Percentiles rank a stretch among this genome's conserved stretches.
phyloP scores from a whole-genome alignment of 257 asterid genomes.

The Agastache rugosa region DNA sequence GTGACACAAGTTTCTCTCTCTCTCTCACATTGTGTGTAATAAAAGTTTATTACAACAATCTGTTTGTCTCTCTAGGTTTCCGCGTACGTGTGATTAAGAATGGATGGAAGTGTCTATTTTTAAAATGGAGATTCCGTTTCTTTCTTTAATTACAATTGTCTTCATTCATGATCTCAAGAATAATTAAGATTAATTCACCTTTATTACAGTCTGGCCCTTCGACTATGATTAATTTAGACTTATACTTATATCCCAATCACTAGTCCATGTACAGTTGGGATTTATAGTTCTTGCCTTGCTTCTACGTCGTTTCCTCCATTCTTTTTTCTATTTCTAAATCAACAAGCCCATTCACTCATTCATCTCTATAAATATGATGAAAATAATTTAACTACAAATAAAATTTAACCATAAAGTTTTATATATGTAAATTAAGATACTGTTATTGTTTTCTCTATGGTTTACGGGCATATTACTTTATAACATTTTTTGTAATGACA shows the following conservation, averaged over 20 bases:
- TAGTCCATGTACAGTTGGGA: constrained; percentile 22
- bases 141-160: constrained; percentile 56
- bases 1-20: constrained; percentile 57
- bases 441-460: no score
- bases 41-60: constrained; percentile 36
- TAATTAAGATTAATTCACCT: constrained; percentile 35
- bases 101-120: constrained; percentile 59
- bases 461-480: not conserved
- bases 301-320: constrained; percentile 41
- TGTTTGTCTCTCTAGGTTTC: constrained; percentile 64
- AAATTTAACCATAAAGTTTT: no score
- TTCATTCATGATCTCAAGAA: constrained; percentile 49
- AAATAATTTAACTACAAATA: no score
- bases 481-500: not conserved
- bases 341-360: no score
- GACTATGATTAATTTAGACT: constrained; percentile 4
- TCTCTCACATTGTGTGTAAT: constrained; percentile 25
- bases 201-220: constrained; percentile 34
- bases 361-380: no score
- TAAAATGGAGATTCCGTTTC: constrained; percentile 60
- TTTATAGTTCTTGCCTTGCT: constrained; percentile 27
- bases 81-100: constrained; percentile 75
- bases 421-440: no score
- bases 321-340: not conserved
- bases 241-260: not conserved